A percentile compares a stretch with the other conserved stretches of the same genome.
Evolutionary conservation across 768 basidiomycete species (phyloP).

Genomic region (Galerina sulciceps): DNA sequence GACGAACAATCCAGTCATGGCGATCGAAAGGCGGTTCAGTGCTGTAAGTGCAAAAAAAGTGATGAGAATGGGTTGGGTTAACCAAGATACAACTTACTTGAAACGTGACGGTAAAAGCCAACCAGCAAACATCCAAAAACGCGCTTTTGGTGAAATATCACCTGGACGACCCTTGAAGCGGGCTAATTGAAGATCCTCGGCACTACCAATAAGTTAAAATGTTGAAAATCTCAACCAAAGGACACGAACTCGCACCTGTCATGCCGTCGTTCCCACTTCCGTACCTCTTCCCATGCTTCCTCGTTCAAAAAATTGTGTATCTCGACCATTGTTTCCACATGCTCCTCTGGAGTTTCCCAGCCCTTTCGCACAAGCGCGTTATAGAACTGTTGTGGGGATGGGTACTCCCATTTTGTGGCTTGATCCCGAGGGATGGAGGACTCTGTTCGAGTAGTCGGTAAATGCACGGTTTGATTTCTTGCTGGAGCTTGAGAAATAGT

Average conservation of each 20-base stretch:
- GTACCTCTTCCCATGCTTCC: conserved; percentile 92
- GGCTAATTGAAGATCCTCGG: conserved; percentile 73
- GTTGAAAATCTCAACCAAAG: background rate
- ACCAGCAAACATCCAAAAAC: conserved; percentile 83
- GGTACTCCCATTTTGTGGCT: conserved; percentile 85
- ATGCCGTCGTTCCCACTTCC: conserved; percentile 85
- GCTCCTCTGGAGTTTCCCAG: conserved; percentile 96
- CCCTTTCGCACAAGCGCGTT: conserved; percentile 96
- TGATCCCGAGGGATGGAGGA: conserved; percentile 86
- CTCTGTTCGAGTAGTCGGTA: conserved; percentile 75
- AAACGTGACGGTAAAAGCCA: conserved; percentile 89
- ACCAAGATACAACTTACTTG: conserved; percentile 59
- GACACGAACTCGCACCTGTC: conserved; percentile 52
- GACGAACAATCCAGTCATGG: conserved; percentile 95
- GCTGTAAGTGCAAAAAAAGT: conserved; percentile 42
- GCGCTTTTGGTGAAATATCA: conserved; percentile 93
- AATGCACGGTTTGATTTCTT: conserved; percentile 54
- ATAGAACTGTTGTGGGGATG: conserved; percentile 97
- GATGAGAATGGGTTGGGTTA: background rate
- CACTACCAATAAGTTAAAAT: conserved; percentile 40
- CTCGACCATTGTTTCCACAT: conserved; percentile 95
- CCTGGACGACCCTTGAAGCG: conserved; percentile 91
- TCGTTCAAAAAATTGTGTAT: conserved; percentile 99
- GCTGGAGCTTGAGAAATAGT: conserved; percentile 71
- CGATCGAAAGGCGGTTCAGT: conserved; percentile 94